Evolutionary conservation across 1,284 basidiomycete genomes (phyloP), one percentile per base, ranked within the genome.

Genomic region (Cutaneotrichosporon cavernicola): DNA sequence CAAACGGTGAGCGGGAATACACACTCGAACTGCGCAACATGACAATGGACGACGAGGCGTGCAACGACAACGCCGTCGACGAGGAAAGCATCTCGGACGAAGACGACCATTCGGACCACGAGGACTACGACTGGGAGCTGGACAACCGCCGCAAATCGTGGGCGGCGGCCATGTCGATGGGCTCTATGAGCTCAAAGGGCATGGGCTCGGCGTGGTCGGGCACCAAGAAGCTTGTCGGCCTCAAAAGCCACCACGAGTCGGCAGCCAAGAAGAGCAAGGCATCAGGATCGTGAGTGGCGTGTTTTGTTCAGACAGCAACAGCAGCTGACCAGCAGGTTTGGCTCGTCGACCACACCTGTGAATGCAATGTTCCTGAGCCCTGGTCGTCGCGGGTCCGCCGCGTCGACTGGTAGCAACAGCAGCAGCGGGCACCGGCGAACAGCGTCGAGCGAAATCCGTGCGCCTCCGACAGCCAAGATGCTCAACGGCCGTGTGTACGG

Each of bases 401-500:
- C n/a, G 32, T 34, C 38, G 30, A 56, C 55, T 5, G 55, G 49
- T 5, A n/a, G 56, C 34, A 50, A 62, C 58, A 55, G 38, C 58
- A 34, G 38, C 38, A 40, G 38, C 38, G 57, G 53, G 18, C 51
- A 40, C 60, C n/a, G 36, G n/a, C 53, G 40, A 13, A 32, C 56
- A 21, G 51, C 51, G 22, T 61, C 60, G 22, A 32, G n/a, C 11
- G 60, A 38, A 5, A 46, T 3, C 43, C 43, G 43, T 7, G 3
- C 43, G 8, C 18, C 52, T 43, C 63, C 72, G 7, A 70, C 72
- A 2, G 76, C 78, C 43, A 70, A 68, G 61, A 77, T 81, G 74
- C 73, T 81, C 57, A 81, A 81, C 66, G 80, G 80, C 0, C 66
- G 80, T 21, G 76, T 81, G 4, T 81, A 81, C 61, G 80, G 80